Conservation (phyloP, 2,329 filamentous ascomycete species). For the Aphanocladium album region DNA sequence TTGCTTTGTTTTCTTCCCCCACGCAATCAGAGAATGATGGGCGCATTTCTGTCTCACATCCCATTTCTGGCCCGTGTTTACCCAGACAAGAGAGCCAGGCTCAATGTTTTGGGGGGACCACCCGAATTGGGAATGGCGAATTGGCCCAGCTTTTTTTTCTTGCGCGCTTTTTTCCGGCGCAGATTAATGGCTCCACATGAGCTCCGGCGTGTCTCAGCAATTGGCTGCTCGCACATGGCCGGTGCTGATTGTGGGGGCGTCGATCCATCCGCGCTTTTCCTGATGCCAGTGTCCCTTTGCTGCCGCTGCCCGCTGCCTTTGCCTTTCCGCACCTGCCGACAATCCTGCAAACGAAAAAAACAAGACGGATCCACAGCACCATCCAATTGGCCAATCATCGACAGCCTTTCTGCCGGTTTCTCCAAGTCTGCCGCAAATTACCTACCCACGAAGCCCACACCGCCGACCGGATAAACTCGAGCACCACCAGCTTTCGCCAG, state of each 20-base stretch:
- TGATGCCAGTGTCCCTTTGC: conserved; percentile 12
- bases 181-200: conserved; percentile 31
- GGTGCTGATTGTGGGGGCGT: conserved; percentile 21
- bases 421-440: neutral
- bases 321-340: conserved; percentile 1
- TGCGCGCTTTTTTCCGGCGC: conserved; percentile 24
- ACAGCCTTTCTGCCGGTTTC: neutral
- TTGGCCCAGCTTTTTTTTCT: conserved; percentile 16
- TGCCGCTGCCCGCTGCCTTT: neutral
- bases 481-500: neutral
- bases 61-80: neutral
- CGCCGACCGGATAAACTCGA: conserved; percentile 13
- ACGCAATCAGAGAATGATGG: neutral
- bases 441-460: neutral
- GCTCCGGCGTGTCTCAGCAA: conserved; percentile 24
- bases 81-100: conserved; percentile 3
- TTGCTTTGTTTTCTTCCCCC: neutral
- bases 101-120: conserved; percentile 15
- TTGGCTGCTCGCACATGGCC: conserved; percentile 23
- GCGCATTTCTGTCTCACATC: neutral
- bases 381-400: conserved; percentile 9
- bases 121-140: conserved; percentile 9
- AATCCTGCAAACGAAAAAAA: conserved; percentile 5
- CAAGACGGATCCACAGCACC: neutral
- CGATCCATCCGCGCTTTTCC: conserved; percentile 22